Base-by-base conservation (phyloP, 805 yeast species). In the Lipomyces kockii region DNA sequence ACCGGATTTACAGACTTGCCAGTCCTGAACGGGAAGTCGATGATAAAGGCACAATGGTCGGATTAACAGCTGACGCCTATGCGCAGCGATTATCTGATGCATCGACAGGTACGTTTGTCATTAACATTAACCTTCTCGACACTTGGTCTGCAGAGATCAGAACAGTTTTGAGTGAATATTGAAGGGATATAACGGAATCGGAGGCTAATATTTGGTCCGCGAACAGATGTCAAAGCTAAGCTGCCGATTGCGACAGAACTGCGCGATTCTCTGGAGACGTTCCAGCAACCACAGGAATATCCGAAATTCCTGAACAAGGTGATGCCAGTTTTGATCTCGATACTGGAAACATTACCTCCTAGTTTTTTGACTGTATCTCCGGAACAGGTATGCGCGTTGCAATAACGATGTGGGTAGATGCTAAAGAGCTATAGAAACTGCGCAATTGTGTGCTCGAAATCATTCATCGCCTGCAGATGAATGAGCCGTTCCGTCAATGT, bases 241-340 rank as follows among this genome's bases (percentile, higher is more conserved):
- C 89, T 90, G 70, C 82, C 92, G 0, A 85, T 87, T 7, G 84
- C 92, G 54, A 87, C 92, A 3, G 98, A 94, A 77, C 81, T 94
- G 57, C 85, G 95, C 68, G 98, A 94, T 78, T 86, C 92, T 77
- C 84, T 92, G 54, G 98, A 94, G 76, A 85, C 92, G 1, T 89
- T 90, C 78, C 89, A 89, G 69, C 89, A 91, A 9, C 85, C 92
- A 3, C 86, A 87, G 27, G 98, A 93, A 73, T 92, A 92, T 77
- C 92, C 89, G 68, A 84, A 85, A 74, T 92, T 92, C 74, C 81
- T 93, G 57, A 82, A 86, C 66, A 85, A 84, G 70, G 78, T 92
- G 73, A 78, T 93, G 60, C 97, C 97, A 1, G 84, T 88, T 14
- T 86, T 92, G 71, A 78, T 89, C 64, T 80, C 83, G 61, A 83